phyloP scores from a whole-genome alignment of 2,329 filamentous ascomycete species.

The Alternaria ethzedia region DNA sequence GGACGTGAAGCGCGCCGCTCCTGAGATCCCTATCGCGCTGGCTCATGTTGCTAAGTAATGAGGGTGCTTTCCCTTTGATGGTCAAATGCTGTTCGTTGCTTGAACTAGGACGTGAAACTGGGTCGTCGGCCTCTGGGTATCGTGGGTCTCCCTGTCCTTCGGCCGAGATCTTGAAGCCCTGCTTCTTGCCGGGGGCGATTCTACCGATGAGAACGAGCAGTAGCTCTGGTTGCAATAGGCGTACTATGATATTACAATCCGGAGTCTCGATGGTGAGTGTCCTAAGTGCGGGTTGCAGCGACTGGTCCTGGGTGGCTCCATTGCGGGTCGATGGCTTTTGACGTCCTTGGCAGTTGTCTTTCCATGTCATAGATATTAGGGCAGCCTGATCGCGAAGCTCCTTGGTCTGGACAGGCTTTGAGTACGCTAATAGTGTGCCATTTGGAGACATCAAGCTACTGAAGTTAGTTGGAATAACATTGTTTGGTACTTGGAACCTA shows the following conservation, averaged over 20 bases:
- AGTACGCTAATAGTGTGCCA: conserved; percentile 58
- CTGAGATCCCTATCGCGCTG: conserved; percentile 46
- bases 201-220: conserved; percentile 57
- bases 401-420: conserved; percentile 55
- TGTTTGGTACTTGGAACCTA: conserved; percentile 28
- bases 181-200: conserved; percentile 51
- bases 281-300: conserved; percentile 41
- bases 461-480: conserved; percentile 10
- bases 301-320: conserved; percentile 9
- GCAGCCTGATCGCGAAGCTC: conserved; percentile 58
- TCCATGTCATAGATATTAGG: conserved; percentile 58
- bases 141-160: conserved; percentile 51
- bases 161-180: conserved; percentile 52
- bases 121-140: conserved; percentile 40
- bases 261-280: conserved; percentile 57
- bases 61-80: conserved; percentile 32
- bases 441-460: conserved; percentile 58
- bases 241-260: conserved; percentile 55
- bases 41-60: conserved; percentile 47
- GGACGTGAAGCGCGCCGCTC: conserved; percentile 54
- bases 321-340: conserved; percentile 17
- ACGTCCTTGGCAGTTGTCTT: conserved; percentile 47
- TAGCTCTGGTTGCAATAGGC: conserved; percentile 54
- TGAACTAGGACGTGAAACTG: conserved; percentile 9
- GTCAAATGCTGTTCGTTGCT: conserved; percentile 9